Conservation (phyloP, 2,329 filamentous ascomycete species). For the Botrytis elliptica region DNA sequence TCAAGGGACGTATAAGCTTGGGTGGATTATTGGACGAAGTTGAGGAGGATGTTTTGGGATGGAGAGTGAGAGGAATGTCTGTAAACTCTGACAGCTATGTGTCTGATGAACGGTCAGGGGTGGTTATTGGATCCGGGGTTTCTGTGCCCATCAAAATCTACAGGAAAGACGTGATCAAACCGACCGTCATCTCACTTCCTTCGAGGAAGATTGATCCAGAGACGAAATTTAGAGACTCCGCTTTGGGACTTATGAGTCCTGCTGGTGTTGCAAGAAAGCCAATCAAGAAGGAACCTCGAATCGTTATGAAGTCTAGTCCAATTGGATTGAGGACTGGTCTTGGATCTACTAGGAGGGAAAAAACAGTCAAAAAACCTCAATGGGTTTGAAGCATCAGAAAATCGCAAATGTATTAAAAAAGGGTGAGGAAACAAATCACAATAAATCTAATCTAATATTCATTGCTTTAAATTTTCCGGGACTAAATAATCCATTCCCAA, state of each 20-base stretch:
- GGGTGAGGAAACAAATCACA: not conserved
- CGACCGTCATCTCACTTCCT: not conserved
- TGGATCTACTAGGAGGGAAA: not conserved
- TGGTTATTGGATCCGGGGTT: not conserved
- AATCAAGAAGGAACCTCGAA: not conserved
- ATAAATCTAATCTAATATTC: not conserved
- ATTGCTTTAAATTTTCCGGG: not conserved
- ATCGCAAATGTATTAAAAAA: not conserved
- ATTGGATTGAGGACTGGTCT: conserved; percentile 7
- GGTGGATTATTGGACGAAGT: conserved; percentile 9
- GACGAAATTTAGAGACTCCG: conserved; percentile 16
- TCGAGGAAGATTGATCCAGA: not conserved
- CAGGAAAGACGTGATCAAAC: not conserved
- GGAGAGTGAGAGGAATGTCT: conserved; percentile 1
- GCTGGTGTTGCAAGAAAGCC: not conserved
- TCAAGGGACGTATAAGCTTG: not conserved
- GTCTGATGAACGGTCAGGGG: not conserved
- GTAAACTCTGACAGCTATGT: conserved; percentile 4
- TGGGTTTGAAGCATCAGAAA: not conserved
- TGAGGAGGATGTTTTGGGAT: conserved; percentile 16
- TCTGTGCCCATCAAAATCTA: conserved; percentile 4
- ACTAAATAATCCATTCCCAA: not conserved
- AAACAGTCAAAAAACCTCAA: not conserved
- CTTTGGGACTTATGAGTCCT: conserved; percentile 4
- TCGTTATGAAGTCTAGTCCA: not conserved